phyloP scores from a whole-genome alignment of 163 green algal genomes.

The Chlorella variabilis region DNA sequence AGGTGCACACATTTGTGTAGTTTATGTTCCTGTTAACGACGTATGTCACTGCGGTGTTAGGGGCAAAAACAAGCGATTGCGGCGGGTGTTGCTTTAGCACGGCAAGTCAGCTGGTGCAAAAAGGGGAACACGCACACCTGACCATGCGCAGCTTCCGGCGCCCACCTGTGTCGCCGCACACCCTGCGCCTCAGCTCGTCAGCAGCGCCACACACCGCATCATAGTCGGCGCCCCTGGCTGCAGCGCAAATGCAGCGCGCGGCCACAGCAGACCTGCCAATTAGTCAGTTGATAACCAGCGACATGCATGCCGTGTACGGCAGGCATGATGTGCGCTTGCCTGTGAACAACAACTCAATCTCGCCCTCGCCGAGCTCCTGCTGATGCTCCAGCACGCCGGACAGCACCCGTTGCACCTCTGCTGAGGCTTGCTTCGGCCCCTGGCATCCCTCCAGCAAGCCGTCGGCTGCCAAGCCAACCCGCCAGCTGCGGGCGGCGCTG shows the following conservation, averaged over 20 bases:
- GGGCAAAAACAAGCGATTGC: constrained; percentile 7
- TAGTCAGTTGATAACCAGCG: too few relatives aligned
- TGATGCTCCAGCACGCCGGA: constrained; percentile 39
- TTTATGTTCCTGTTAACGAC: constrained; percentile 91
- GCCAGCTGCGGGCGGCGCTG: constrained; percentile 27
- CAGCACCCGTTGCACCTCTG: constrained; percentile 40
- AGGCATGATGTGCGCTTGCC: not conserved
- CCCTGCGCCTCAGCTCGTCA: constrained; percentile 61
- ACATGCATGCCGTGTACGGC: not conserved
- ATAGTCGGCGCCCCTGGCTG: constrained; percentile 72
- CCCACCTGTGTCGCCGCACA: constrained; percentile 64
- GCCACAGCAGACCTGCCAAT: not conserved
- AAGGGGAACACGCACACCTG: not conserved
- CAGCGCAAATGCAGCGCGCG: not conserved
- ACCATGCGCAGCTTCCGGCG: constrained; percentile 44
- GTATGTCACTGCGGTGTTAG: constrained; percentile 41
- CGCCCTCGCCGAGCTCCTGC: constrained; percentile 44
- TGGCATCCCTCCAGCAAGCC: constrained; percentile 56
- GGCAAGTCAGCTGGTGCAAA: not conserved
- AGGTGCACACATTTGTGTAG: constrained; percentile 91
- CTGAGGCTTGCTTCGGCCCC: not conserved
- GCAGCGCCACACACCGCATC: constrained; percentile 67
- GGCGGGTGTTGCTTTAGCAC: not conserved
- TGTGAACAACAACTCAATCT: constrained; percentile 70
- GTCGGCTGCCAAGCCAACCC: constrained; percentile 50